phyloP scores from a whole-genome alignment of 1,284 basidiomycete genomes.

The Marasmius tenuissimus region DNA sequence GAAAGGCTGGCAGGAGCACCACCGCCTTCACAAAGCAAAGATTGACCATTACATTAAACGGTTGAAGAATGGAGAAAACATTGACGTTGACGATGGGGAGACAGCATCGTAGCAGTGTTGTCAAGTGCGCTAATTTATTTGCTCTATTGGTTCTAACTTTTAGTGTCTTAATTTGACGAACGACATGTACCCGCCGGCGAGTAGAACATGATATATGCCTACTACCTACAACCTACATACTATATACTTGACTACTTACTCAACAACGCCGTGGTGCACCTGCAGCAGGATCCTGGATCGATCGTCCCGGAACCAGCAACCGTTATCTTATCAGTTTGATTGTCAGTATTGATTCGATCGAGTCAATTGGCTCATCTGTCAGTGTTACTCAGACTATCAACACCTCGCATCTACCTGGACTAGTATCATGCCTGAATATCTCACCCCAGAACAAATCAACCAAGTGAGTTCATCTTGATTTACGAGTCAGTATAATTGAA shows the following conservation, averaged over 20 bases:
- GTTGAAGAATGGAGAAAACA: conserved; percentile 55
- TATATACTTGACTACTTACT: too few species aligned
- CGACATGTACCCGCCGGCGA: too few species aligned
- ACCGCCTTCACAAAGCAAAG: conserved; percentile 80
- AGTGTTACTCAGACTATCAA: not conserved
- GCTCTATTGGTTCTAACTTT: too few species aligned
- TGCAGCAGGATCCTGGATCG: too few species aligned
- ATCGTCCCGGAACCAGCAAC: not conserved
- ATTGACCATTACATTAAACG: conserved; percentile 74
- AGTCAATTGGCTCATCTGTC: not conserved
- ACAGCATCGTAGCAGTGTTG: not conserved
- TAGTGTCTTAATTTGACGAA: too few species aligned
- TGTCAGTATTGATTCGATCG: not conserved
- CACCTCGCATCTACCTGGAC: too few species aligned
- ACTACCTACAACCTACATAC: too few species aligned
- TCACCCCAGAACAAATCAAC: conserved; percentile 51
- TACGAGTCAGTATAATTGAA: not conserved
- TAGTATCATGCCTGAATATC: conserved; percentile 32
- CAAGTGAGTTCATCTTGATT: conserved; percentile 35
- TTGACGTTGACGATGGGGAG: conserved; percentile 32
- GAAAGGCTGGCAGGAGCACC: conserved; percentile 89
- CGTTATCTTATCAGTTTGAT: not conserved
- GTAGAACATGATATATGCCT: too few species aligned
- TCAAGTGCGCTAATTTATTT: not conserved
- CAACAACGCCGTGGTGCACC: too few species aligned